Percentiles rank a stretch among this genome's conserved stretches.
phyloP scores from a whole-genome alignment of 2,329 filamentous ascomycete genomes.

The Sphaceloma murrayae region DNA sequence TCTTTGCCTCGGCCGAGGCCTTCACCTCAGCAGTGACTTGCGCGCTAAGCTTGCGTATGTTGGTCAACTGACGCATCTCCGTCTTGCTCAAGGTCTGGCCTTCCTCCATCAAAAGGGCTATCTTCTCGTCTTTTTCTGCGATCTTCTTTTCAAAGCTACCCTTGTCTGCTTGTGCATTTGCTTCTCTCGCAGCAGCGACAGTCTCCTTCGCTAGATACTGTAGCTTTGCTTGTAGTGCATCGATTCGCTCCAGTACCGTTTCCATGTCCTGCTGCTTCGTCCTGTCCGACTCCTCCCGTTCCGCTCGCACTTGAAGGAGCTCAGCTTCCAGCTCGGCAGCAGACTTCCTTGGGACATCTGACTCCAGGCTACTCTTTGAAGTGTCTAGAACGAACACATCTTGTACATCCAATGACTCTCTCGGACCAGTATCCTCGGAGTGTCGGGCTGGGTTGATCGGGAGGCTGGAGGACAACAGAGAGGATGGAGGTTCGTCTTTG shows the following conservation, averaged over 20 bases:
- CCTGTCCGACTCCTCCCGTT: constrained; percentile 42
- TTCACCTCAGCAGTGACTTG: constrained; percentile 46
- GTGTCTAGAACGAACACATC: background rate
- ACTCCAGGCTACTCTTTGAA: constrained; percentile 12
- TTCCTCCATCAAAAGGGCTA: constrained; percentile 83
- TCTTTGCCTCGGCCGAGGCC: constrained; percentile 42
- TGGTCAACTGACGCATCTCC: constrained; percentile 73
- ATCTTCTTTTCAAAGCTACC: constrained; percentile 68
- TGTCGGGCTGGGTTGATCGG: constrained; percentile 29
- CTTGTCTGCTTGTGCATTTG: constrained; percentile 50
- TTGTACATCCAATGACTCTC: constrained; percentile 10
- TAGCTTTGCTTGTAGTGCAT: constrained; percentile 83
- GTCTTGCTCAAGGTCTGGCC: constrained; percentile 78
- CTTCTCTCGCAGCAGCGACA: constrained; percentile 62
- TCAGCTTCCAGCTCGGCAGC: constrained; percentile 35
- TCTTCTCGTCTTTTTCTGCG: constrained; percentile 82
- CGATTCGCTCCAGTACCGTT: constrained; percentile 76
- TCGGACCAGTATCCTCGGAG: constrained; percentile 24
- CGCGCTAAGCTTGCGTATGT: constrained; percentile 66
- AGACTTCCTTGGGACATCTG: constrained; percentile 16
- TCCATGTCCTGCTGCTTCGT: constrained; percentile 75
- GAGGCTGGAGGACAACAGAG: constrained; percentile 26
- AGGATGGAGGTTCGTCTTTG: constrained; percentile 18
- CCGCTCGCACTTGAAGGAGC: constrained; percentile 41
- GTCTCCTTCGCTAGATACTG: constrained; percentile 78